Percentiles rank a stretch among this genome's conserved stretches.
Conservation (phyloP, 768 basidiomycete genomes). For the Rhodotorula toruloides region DNA sequence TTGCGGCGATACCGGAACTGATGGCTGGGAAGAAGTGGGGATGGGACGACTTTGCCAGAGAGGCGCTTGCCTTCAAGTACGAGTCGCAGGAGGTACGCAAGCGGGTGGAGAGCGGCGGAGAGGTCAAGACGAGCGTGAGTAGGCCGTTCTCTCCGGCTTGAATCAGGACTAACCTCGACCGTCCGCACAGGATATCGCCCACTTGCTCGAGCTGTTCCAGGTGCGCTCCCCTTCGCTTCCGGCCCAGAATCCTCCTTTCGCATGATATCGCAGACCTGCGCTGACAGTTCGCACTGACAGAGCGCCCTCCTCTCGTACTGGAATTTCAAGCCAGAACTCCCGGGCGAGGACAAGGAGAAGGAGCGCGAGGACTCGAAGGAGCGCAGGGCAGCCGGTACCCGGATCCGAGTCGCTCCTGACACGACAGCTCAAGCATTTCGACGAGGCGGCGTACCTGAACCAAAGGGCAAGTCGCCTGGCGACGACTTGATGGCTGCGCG, state of each 20-base stretch:
- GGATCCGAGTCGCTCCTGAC: not conserved
- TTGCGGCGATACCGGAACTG: conserved; percentile 59
- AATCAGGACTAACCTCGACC: not conserved
- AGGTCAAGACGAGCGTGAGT: conserved; percentile 58
- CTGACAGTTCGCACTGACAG: conserved; percentile 46
- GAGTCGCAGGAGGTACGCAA: conserved; percentile 70
- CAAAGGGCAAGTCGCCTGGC: not conserved
- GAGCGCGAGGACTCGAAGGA: not conserved
- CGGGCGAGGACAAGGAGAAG: not conserved
- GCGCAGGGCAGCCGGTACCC: not conserved
- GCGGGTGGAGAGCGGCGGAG: conserved; percentile 53
- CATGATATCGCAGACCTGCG: too few species aligned
- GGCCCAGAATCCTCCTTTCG: not conserved
- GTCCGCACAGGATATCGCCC: conserved; percentile 57
- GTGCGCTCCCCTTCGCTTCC: conserved; percentile 46
- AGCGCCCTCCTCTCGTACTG: conserved; percentile 67
- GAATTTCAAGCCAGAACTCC: conserved; percentile 56
- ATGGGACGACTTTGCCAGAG: conserved; percentile 59
- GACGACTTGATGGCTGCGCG: conserved; percentile 15
- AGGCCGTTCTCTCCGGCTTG: not conserved
- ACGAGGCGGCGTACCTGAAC: conserved; percentile 1
- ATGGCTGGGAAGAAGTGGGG: conserved; percentile 58
- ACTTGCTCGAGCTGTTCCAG: conserved; percentile 80
- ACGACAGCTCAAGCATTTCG: not conserved
- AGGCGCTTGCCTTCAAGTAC: conserved; percentile 61